These are phyloP conservation scores for Agaricus bisporus DNA, from an alignment of 768 basidiomycete species.

Conservation along the genomic window DNA sequence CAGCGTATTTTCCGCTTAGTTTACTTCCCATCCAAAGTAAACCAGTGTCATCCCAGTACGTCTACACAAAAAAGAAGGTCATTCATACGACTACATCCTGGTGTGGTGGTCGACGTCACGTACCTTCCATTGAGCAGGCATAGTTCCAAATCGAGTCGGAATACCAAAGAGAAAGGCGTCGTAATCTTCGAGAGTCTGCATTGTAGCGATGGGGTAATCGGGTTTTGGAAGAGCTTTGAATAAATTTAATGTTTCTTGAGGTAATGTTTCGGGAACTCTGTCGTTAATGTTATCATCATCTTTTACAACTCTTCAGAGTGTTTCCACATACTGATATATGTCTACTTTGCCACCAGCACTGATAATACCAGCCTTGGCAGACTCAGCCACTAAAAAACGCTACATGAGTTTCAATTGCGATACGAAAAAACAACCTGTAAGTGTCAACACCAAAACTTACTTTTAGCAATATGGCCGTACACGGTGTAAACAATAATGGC, in stretches of 20 bases:
- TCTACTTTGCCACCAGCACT: constrained; percentile 43
- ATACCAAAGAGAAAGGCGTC: constrained; percentile 68
- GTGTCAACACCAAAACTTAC: constrained; percentile 32
- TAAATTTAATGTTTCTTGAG: constrained; percentile 47
- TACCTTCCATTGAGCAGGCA: constrained; percentile 54
- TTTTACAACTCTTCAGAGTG: background rate
- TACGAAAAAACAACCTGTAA: background rate
- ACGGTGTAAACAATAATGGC: constrained; percentile 72
- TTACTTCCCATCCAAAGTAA: constrained; percentile 52
- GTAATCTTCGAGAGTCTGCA: constrained; percentile 41
- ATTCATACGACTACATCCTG: no score
- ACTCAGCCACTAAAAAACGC: constrained; percentile 50
- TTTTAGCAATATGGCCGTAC: constrained; percentile 66
- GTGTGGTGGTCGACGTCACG: background rate
- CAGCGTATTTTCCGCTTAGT: constrained; percentile 70
- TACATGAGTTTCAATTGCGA: background rate
- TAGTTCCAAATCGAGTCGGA: constrained; percentile 68
- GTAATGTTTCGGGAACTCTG: constrained; percentile 76
- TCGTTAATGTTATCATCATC: background rate
- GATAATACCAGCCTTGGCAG: constrained; percentile 41
- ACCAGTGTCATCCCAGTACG: constrained; percentile 76
- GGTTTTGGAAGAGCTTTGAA: constrained; percentile 60
- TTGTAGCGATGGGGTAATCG: constrained; percentile 49
- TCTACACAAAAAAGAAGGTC: constrained; percentile 23
- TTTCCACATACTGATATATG: constrained; percentile 48